A percentile compares a stretch with the other conserved stretches of the same genome.
Evolutionary conservation across 169 alveolate species (phyloP).

Genomic region (Cryptosporidium ubiquitum): DNA sequence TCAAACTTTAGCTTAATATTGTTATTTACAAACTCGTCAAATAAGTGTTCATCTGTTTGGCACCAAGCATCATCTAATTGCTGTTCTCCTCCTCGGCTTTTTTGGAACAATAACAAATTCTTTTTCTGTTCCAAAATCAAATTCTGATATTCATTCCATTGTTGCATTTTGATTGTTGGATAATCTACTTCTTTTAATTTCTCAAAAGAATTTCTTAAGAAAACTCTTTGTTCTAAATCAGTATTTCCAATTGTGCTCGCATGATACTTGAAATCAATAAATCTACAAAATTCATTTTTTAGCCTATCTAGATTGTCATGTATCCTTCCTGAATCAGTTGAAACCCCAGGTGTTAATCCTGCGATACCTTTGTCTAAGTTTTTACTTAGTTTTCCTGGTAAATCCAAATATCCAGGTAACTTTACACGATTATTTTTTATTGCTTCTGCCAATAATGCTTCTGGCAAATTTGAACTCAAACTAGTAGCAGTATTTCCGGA

Average conservation of each 20-base stretch:
- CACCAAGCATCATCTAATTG: conserved; percentile 73
- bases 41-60: conserved; percentile 55
- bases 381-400: conserved; percentile 17
- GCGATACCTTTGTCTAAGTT: neutral
- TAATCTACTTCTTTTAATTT: conserved; percentile 58
- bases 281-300: conserved; percentile 58
- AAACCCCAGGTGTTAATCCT: conserved; percentile 15
- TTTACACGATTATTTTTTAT: conserved; percentile 17
- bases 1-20: conserved; percentile 25
- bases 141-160: conserved; percentile 67
- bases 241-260: conserved; percentile 68
- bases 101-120: conserved; percentile 49
- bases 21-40: conserved; percentile 41
- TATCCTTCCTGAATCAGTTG: conserved; percentile 25
- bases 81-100: conserved; percentile 52
- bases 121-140: conserved; percentile 54
- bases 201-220: conserved; percentile 57
- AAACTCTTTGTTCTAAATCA: conserved; percentile 47
- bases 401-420: conserved; percentile 38
- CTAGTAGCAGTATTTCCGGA: neutral
- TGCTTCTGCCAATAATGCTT: conserved; percentile 4
- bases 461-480: conserved; percentile 5
- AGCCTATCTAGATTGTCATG: conserved; percentile 55
- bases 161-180: conserved; percentile 62
- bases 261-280: conserved; percentile 52